Conservation (phyloP, 1,284 basidiomycete species). For the Calocybe gambosa region DNA sequence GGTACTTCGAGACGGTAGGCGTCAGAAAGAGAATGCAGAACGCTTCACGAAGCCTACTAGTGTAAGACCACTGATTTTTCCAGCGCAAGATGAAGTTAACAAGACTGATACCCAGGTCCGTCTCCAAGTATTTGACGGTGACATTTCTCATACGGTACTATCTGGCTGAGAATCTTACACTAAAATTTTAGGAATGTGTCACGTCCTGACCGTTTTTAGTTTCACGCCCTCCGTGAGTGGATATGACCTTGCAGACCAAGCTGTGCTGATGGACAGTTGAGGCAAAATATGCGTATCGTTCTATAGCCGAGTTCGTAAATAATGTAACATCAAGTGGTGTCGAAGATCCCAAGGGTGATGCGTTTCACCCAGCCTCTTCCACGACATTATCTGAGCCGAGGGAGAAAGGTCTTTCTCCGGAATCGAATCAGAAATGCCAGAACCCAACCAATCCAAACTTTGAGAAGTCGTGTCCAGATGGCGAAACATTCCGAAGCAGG, state of each 20-base stretch:
- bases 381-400: not conserved
- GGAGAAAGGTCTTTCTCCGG: not conserved
- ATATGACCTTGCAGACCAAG: not conserved
- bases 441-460: not conserved
- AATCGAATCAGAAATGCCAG: not conserved
- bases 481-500: conserved; percentile 27
- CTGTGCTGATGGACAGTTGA: conserved; percentile 16
- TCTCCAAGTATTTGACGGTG: conserved; percentile 65
- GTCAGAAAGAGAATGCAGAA: conserved; percentile 49
- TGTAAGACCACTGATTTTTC: conserved; percentile 24
- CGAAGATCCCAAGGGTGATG: conserved; percentile 45
- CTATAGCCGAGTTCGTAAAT: conserved; percentile 50
- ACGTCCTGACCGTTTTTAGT: conserved; percentile 66
- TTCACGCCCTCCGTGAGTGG: conserved; percentile 53
- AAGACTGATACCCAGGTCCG: conserved; percentile 46
- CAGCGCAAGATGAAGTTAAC: no score
- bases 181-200: conserved; percentile 46
- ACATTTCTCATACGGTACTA: conserved; percentile 4
- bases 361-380: conserved; percentile 28
- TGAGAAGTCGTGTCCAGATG: conserved; percentile 15
- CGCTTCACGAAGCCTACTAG: conserved; percentile 65
- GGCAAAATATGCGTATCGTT: conserved; percentile 54
- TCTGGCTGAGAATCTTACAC: not conserved
- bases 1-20: conserved; percentile 37
- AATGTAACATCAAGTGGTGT: conserved; percentile 39